Evolutionary conservation across 2,329 filamentous ascomycete genomes (phyloP).

Genomic region (Nannizziopsis arthrosporioides): DNA sequence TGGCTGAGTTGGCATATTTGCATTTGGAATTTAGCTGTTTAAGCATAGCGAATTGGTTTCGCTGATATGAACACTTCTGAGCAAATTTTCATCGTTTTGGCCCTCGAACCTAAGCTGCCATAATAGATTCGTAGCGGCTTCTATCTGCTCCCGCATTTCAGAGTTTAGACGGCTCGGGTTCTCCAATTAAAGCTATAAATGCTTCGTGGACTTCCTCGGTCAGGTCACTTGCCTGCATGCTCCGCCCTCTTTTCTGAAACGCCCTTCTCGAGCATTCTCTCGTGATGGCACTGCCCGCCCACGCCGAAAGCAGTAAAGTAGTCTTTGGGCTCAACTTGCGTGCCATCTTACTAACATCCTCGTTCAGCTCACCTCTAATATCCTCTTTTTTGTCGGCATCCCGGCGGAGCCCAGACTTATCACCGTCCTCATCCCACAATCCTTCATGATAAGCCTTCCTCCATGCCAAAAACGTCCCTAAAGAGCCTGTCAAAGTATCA

Average conservation of each 20-base stretch:
- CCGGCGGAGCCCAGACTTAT: constrained; percentile 14
- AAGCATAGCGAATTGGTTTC: no score
- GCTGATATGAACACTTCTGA: no score
- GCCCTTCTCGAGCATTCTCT: constrained; percentile 81
- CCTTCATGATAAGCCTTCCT: constrained; percentile 72
- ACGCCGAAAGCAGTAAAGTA: constrained; percentile 64
- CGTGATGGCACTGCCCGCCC: constrained; percentile 76
- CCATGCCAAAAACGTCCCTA: constrained; percentile 85
- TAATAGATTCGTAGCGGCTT: neutral
- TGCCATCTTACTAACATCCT: constrained; percentile 27
- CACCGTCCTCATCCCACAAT: constrained; percentile 53
- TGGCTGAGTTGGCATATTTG: no score
- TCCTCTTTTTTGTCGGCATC: constrained; percentile 30
- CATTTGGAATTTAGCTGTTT: no score
- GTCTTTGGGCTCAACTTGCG: constrained; percentile 47
- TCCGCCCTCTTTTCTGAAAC: constrained; percentile 73
- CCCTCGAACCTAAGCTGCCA: no score
- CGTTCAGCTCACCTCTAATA: constrained; percentile 29
- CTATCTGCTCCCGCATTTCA: neutral
- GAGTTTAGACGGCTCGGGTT: constrained; percentile 42
- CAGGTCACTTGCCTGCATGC: constrained; percentile 83
- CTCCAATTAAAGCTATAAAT: constrained; percentile 70
- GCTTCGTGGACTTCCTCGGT: constrained; percentile 79
- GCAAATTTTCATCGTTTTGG: no score
- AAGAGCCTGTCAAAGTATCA: constrained; percentile 79